Conservation (phyloP, 441 rosid genomes). For the Populus hybrid region DNA sequence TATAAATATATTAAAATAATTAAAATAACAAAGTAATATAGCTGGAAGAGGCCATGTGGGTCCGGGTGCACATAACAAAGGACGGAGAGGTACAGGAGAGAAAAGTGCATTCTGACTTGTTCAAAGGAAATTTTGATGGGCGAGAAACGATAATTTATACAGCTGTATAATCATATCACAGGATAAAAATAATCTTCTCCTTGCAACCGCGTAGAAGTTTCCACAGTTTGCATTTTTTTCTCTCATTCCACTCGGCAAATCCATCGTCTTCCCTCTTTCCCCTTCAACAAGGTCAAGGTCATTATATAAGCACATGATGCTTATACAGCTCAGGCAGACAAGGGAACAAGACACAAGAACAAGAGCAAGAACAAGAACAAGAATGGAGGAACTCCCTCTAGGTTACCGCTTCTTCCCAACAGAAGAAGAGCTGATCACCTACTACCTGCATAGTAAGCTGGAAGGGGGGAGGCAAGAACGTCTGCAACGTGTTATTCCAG, state of each 20-base stretch:
- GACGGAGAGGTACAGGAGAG: neutral
- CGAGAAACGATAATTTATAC: neutral
- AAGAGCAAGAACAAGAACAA: neutral
- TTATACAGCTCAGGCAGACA: neutral
- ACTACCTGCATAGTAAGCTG: conserved; percentile 68
- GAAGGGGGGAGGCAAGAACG: conserved; percentile 38
- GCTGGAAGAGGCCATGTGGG: too few species aligned
- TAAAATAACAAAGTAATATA: too few species aligned
- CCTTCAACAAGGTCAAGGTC: neutral
- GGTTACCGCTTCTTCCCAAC: conserved; percentile 86
- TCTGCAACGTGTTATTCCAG: conserved; percentile 52
- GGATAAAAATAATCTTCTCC: neutral
- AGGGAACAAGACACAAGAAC: neutral
- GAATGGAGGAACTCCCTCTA: conserved; percentile 32
- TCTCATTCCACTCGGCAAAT: conserved; percentile 52
- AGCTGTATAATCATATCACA: neutral
- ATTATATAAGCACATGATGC: neutral
- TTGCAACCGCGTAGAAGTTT: conserved; percentile 56
- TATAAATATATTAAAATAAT: too few species aligned
- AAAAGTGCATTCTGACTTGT: conserved; percentile 31
- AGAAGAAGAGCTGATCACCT: conserved; percentile 70
- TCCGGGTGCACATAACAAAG: neutral
- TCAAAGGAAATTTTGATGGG: conserved; percentile 28
- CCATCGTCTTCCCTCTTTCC: neutral
- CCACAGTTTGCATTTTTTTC: conserved; percentile 5